Evolutionary conservation across 352 stramenopile species (phyloP).

Genomic region (Phytophthora citrophthora): DNA sequence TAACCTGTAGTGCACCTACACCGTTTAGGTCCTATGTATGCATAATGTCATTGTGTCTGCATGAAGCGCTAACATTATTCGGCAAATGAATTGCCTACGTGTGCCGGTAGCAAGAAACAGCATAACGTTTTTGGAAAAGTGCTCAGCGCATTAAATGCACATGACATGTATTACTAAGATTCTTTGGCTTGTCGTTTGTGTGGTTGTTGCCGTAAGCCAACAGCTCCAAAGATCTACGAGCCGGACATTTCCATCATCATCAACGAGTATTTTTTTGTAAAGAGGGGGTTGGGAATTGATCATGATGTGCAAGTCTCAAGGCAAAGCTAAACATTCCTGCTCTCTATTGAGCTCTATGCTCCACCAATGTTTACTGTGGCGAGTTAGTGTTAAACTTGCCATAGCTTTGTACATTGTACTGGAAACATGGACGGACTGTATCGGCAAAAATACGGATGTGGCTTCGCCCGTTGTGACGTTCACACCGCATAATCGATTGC

Average conservation of each 20-base stretch:
- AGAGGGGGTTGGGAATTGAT: slow-evolving; percentile 3
- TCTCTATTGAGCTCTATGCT: not conserved
- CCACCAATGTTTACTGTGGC: not conserved
- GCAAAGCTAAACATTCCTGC: not conserved
- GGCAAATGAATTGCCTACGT: not conserved
- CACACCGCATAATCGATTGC: too few species aligned
- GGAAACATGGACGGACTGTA: not conserved
- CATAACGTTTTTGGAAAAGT: not conserved
- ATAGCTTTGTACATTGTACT: not conserved
- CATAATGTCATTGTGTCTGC: not conserved
- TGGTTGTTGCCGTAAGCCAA: not conserved
- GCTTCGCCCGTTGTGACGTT: too few species aligned
- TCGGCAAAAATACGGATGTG: slow-evolving; percentile 3
- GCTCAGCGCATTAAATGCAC: too few species aligned
- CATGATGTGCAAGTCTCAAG: slow-evolving; percentile 4
- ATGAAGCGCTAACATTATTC: not conserved
- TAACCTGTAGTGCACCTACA: too few species aligned
- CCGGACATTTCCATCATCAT: slow-evolving; percentile 2
- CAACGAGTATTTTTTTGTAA: not conserved
- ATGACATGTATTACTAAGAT: not conserved
- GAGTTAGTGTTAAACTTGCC: too few species aligned
- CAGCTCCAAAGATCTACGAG: slow-evolving; percentile 2
- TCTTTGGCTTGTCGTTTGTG: not conserved
- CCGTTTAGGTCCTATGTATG: too few species aligned
- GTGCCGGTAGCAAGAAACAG: not conserved